Base-by-base conservation (phyloP, 805 yeast genomes). In the Spathaspora sp. region DNA sequence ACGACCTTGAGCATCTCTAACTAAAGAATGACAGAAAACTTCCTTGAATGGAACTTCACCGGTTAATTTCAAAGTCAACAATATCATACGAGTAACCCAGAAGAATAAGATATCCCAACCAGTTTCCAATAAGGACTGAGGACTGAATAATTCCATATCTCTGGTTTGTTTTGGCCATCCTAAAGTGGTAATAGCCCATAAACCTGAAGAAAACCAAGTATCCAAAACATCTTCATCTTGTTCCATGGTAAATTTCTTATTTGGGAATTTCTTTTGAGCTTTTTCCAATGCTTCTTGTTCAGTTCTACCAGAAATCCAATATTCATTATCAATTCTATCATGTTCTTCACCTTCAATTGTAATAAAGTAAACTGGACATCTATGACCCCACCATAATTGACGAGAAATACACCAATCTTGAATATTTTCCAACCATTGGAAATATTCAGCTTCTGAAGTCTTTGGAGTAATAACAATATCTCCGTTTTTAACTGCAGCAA, bases 391-490 rank as follows among this genome's bases (percentile, higher is more conserved):
- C 87, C 87, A 82, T 64, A 82, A 77, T 67, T 82, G 87, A 74
- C 99, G 88, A 18, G 98, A 94, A 57, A 94, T 90, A 84, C 99
- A 94, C 99, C 99, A 94, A 75, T 94, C 99, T 76, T 94, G 97
- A 59, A 92, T 87, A 72, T 90, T 89, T 66, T 86, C 94, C 71
- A 93, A 77, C 99, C 99, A 94, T 68, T 85, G 89, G 85, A 86
- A 87, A 72, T 86, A 94, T 74, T 94, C 99, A 56, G 87, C 82
- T 75, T 91, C 96, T 12, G 97, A 91, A 18, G 92, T 76, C 72
- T 87, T 86, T 60, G 99, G 99, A 50, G 85, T 75, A 63, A 94
- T 89, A 50, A 82, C 81, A 62, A 93, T 81, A 49, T 83, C 82
- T 58, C 97, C 97, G 38, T 78, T 77, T 70, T 81, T 83, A 54